Evolutionary conservation across 2,329 filamentous ascomycete genomes (phyloP).

Genomic region (Talaromyces sp.): DNA sequence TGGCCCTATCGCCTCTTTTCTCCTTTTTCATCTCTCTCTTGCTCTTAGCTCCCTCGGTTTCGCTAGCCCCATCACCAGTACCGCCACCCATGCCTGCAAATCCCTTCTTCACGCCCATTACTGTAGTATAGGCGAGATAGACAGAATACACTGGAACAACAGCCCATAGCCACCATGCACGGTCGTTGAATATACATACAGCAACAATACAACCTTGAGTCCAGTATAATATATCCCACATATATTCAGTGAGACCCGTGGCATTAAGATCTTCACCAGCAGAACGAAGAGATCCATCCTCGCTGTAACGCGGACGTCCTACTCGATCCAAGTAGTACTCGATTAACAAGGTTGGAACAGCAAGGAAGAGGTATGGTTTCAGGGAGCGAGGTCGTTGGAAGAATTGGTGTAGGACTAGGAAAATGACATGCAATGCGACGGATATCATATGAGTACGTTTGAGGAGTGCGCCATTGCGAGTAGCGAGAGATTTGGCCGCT

Average conservation of each 20-base stretch:
- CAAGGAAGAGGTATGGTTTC: conserved; percentile 71
- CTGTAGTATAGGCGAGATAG: conserved; percentile 50
- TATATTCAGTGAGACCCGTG: conserved; percentile 89
- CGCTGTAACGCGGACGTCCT: conserved; percentile 74
- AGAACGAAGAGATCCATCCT: conserved; percentile 67
- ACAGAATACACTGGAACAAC: conserved; percentile 53
- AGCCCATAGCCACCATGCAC: conserved; percentile 69
- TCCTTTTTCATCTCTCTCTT: conserved; percentile 59
- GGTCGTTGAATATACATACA: conserved; percentile 80
- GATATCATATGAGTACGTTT: conserved; percentile 81
- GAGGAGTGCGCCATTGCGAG: conserved; percentile 75
- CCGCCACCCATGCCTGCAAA: conserved; percentile 46
- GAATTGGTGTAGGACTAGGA: conserved; percentile 70
- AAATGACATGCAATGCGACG: conserved; percentile 70
- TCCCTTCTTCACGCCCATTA: conserved; percentile 50
- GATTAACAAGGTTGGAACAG: conserved; percentile 73
- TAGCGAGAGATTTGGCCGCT: conserved; percentile 65
- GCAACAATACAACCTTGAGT: conserved; percentile 77
- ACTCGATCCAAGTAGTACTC: conserved; percentile 84
- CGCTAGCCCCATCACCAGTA: conserved; percentile 21
- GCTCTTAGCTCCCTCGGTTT: conserved; percentile 39
- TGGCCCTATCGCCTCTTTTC: conserved; percentile 47
- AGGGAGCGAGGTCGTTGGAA: conserved; percentile 65
- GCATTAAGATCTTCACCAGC: conserved; percentile 87
- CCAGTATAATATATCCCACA: conserved; percentile 97